Base-by-base conservation (phyloP, 345 rosid species). In the Turnera subulata region DNA sequence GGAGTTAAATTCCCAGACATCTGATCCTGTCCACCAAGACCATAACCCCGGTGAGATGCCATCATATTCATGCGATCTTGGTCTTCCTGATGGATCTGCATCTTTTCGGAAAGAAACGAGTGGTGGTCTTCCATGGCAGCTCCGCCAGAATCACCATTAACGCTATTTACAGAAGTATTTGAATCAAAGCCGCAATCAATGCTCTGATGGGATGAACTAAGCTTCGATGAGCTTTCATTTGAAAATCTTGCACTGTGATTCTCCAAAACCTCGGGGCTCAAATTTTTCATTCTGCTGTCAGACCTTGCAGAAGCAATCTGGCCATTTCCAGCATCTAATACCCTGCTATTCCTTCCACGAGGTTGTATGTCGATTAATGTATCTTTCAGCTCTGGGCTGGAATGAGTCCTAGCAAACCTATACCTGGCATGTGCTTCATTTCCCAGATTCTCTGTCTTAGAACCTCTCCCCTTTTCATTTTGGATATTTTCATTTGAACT, bases 351-450 rank as follows among this genome's bases (percentile, higher is more conserved):
- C 68, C 80, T 72, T 58, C 72, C 77, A 59, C 63, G 86, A 56
- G 78, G 76, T 71, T 82, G 65, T 63, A 66, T 68, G 61, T 84
- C 85, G 57, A 73, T 78, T 50, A 63, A 82, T 39, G 83, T 69
- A 59, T 90, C 89, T 5, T 89, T 81, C 52, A 94, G 95, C 75
- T 90, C 99, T 70, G 95, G 97, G 66, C 96, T 94, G 63, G 99
- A 94, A 53, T 83, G 82, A 19, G 97, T 94, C 78, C 99, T 83
- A 2, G 82, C 88, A 72, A 85, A 90, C 54, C 67, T 73, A 74
- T 69, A 79, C 71, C 85, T 84, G 59, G 84, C 86, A 59, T 82
- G 82, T 54, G 67, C 56, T 54, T 77, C 85, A 73, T 58, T 70
- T 43, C 58, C 80, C 39, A 73, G 21, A 37, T 62, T 71, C 73